A percentile compares a stretch with the other conserved stretches of the same genome.
phyloP scores from a whole-genome alignment of 371 early-diverging fungal genomes.

The Mucor indicus region DNA sequence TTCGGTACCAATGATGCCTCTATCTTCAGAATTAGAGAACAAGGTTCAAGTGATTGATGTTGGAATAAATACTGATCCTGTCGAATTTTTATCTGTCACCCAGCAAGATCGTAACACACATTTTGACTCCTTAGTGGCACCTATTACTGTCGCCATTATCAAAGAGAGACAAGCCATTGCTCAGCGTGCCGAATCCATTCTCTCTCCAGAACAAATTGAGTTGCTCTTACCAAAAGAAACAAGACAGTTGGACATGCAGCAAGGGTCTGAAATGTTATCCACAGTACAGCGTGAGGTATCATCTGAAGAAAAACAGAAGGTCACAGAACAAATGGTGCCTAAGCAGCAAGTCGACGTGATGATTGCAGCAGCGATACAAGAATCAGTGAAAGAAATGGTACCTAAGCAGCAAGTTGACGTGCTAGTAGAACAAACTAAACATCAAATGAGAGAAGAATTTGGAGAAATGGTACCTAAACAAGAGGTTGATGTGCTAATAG shows the following conservation, averaged over 20 bases:
- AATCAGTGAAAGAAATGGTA: background rate
- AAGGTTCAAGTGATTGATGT: constrained; percentile 13
- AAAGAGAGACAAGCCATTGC: constrained; percentile 12
- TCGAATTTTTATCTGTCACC: background rate
- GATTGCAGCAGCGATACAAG: no score
- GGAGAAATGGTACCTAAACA: background rate
- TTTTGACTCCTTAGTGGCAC: constrained; percentile 7
- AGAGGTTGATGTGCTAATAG: background rate
- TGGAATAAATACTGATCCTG: constrained; percentile 23
- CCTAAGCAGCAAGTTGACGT: no score
- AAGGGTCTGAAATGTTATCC: no score
- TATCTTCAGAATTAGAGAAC: constrained; percentile 24
- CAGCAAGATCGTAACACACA: background rate
- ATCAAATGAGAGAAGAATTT: background rate
- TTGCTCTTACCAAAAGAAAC: no score
- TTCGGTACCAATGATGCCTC: constrained; percentile 16
- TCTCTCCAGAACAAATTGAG: constrained; percentile 17
- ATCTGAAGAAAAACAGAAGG: no score
- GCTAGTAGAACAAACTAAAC: no score
- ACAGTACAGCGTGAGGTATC: no score
- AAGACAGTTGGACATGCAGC: no score
- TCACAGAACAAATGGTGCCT: no score
- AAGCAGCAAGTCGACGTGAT: no score
- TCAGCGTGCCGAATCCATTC: constrained; percentile 10
- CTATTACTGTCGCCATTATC: background rate